Conservation (phyloP, 441 rosid genomes). For the Viola pubescens region DNA sequence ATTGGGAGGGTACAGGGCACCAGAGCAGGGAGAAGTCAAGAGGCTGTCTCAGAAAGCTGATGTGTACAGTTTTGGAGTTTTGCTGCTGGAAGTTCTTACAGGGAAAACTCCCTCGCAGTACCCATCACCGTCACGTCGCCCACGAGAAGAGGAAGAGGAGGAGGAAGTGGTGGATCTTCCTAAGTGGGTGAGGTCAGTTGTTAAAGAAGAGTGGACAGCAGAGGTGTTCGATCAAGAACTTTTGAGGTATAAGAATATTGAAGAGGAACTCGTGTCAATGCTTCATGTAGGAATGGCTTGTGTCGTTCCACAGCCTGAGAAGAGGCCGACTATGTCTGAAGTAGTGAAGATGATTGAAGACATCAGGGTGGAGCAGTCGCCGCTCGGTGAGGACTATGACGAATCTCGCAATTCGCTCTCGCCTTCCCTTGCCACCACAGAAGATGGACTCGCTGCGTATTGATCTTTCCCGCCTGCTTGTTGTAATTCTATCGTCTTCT, state of each 20-base stretch:
- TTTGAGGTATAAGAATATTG: slow-evolving; percentile 86
- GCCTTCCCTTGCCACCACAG: slow-evolving; percentile 81
- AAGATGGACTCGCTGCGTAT: slow-evolving; percentile 49
- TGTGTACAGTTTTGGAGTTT: slow-evolving; percentile 79
- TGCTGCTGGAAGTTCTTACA: slow-evolving; percentile 79
- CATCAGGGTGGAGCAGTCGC: slow-evolving; percentile 88
- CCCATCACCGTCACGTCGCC: slow-evolving; percentile 49
- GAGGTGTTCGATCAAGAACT: slow-evolving; percentile 94
- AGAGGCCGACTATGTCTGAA: slow-evolving; percentile 75
- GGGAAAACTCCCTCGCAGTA: slow-evolving; percentile 68
- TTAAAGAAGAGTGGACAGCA: slow-evolving; percentile 91
- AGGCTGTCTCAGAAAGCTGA: slow-evolving; percentile 81
- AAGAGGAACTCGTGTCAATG: slow-evolving; percentile 85
- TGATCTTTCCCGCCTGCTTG: slow-evolving; percentile 12
- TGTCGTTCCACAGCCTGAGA: slow-evolving; percentile 63
- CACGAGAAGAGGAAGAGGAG: slow-evolving; percentile 50
- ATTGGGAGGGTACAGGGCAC: slow-evolving; percentile 82
- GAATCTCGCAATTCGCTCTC: slow-evolving; percentile 86
- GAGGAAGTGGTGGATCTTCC: slow-evolving; percentile 69
- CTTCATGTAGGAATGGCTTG: slow-evolving; percentile 84
- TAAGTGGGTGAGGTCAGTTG: slow-evolving; percentile 83
- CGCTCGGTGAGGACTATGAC: slow-evolving; percentile 80
- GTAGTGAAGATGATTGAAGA: slow-evolving; percentile 86
- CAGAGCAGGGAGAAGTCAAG: slow-evolving; percentile 74
- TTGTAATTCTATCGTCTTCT: slow-evolving; percentile 4